Evolutionary conservation across 2,329 filamentous ascomycete genomes (phyloP).

Genomic region (Alternaria triticina): DNA sequence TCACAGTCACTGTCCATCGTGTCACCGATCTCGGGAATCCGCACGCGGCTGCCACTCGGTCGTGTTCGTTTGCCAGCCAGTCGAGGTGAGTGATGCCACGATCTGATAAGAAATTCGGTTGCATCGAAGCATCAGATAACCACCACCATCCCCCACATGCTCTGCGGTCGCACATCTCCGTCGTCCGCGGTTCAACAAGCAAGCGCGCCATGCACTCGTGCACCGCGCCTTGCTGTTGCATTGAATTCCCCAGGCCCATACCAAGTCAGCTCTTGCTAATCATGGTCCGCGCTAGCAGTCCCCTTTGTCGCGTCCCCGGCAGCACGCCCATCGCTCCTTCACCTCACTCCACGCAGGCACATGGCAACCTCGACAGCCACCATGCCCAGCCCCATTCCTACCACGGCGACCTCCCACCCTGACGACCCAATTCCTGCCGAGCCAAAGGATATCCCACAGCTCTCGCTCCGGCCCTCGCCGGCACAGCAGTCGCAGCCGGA

Average conservation of each 20-base stretch:
- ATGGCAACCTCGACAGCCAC: constrained; percentile 31
- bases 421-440: constrained; percentile 55
- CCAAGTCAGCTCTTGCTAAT: constrained; percentile 32
- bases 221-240: background rate
- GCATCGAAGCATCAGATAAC: constrained; percentile 18
- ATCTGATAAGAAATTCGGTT: constrained; percentile 38
- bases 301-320: constrained; percentile 30
- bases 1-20: constrained; percentile 12
- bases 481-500: constrained; percentile 31
- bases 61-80: constrained; percentile 13
- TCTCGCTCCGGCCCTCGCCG: constrained; percentile 22
- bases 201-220: background rate
- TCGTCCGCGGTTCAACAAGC: constrained; percentile 7
- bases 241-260: background rate
- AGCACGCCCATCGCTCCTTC: constrained; percentile 15
- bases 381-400: constrained; percentile 44
- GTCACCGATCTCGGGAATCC: constrained; percentile 7
- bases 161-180: background rate
- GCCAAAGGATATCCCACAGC: constrained; percentile 44
- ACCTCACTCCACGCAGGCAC: constrained; percentile 15
- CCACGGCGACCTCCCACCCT: constrained; percentile 53
- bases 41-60: constrained; percentile 25
- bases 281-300: constrained; percentile 29
- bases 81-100: constrained; percentile 29
- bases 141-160: constrained; percentile 3